A percentile compares a stretch with the other conserved stretches of the same genome.
phyloP scores from a whole-genome alignment of 352 stramenopile genomes.

The Globisporangium uncinulatum region DNA sequence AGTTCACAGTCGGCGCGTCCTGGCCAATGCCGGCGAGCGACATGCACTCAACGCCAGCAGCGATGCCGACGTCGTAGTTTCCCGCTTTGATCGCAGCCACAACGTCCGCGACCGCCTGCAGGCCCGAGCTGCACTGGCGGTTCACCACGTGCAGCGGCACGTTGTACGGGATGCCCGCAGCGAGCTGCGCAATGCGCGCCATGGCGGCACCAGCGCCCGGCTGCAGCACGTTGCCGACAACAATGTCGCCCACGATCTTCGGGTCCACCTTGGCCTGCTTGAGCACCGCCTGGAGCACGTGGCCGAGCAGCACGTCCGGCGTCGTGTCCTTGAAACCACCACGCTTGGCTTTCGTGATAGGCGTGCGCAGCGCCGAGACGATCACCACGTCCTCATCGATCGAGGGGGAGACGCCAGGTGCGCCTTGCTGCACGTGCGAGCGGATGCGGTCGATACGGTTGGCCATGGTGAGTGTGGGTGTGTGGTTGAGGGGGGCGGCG shows the following conservation, averaged over 20 bases:
- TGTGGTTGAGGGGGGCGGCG: too few relatives aligned
- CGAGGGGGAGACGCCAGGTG: conserved; percentile 10
- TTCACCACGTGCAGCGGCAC: conserved; percentile 78
- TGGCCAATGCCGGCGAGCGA: conserved; percentile 49
- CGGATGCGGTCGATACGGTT: conserved; percentile 71
- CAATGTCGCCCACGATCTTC: conserved; percentile 69
- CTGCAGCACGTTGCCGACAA: conserved; percentile 85
- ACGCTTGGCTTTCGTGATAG: conserved; percentile 82
- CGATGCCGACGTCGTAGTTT: conserved; percentile 85
- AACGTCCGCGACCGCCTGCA: conserved; percentile 82
- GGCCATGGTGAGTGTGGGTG: conserved; percentile 23
- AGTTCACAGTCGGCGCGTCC: conserved; percentile 53
- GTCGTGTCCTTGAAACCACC: conserved; percentile 91
- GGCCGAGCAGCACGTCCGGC: conserved; percentile 84
- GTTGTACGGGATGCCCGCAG: conserved; percentile 68
- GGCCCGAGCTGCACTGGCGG: conserved; percentile 82
- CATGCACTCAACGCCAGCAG: conserved; percentile 86
- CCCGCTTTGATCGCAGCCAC: conserved; percentile 73
- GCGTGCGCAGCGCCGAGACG: conserved; percentile 78
- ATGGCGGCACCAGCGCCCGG: conserved; percentile 67
- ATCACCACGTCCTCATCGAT: conserved; percentile 80
- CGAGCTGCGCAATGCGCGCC: conserved; percentile 79
- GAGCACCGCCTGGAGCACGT: conserved; percentile 78
- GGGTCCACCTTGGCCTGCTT: conserved; percentile 79
- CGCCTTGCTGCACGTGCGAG: conserved; percentile 46